Conservation (phyloP, 768 basidiomycete species). For the Suillus clintonianus region DNA sequence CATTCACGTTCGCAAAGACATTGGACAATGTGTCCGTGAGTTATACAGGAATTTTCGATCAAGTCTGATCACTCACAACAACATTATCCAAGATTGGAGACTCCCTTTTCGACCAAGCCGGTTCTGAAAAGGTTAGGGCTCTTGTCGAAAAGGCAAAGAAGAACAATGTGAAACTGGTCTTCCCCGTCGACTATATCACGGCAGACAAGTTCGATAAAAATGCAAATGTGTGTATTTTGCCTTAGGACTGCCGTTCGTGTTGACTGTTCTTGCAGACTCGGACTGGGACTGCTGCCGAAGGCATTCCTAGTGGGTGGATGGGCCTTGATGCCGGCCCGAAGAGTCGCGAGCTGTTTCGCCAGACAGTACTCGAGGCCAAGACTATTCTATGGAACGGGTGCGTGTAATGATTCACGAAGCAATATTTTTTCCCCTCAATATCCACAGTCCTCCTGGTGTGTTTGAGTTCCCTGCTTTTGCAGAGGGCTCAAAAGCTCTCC, state of each 20-base stretch:
- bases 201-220: slow-evolving; percentile 96
- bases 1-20: slow-evolving; percentile 98
- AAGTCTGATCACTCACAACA: not conserved
- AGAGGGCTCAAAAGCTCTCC: slow-evolving; percentile 77
- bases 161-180: slow-evolving; percentile 91
- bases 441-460: slow-evolving; percentile 86
- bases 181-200: slow-evolving; percentile 93
- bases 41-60: slow-evolving; percentile 1
- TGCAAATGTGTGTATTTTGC: slow-evolving; percentile 58
- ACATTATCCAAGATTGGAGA: slow-evolving; percentile 72
- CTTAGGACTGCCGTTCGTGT: not conserved
- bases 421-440: not conserved
- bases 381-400: slow-evolving; percentile 98
- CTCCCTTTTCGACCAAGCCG: slow-evolving; percentile 90
- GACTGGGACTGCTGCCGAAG: slow-evolving; percentile 74
- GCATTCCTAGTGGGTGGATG: slow-evolving; percentile 93
- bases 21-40: slow-evolving; percentile 74
- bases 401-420: slow-evolving; percentile 20
- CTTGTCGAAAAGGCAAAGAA: slow-evolving; percentile 91
- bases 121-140: slow-evolving; percentile 79
- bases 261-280: slow-evolving; percentile 50
- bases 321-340: slow-evolving; percentile 91
- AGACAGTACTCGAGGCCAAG: slow-evolving; percentile 84
- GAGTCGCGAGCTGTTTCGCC: slow-evolving; percentile 75
- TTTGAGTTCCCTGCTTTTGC: slow-evolving; percentile 97